phyloP scores from a whole-genome alignment of 2,329 filamentous ascomycete genomes.

The Dactylella cylindrospora region DNA sequence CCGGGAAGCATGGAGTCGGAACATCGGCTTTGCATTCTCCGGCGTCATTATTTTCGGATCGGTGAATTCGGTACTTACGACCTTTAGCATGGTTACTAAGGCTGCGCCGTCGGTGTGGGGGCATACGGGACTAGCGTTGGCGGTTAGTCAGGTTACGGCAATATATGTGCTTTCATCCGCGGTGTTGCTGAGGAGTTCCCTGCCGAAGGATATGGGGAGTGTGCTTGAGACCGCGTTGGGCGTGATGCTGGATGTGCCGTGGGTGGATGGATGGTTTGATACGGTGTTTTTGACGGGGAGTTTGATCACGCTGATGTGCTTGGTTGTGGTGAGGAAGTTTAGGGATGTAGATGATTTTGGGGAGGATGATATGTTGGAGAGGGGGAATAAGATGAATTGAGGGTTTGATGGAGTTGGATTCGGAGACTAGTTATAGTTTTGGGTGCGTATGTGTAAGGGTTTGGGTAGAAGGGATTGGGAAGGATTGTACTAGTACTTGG shows the following conservation, averaged over 20 bases:
- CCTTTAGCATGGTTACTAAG: slow-evolving; percentile 75
- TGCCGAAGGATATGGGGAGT: slow-evolving; percentile 74
- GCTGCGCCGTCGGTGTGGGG: slow-evolving; percentile 62
- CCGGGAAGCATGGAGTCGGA: slow-evolving; percentile 77
- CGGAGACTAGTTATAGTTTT: neutral
- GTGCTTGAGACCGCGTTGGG: slow-evolving; percentile 76
- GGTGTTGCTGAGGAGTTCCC: slow-evolving; percentile 72
- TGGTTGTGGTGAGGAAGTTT: slow-evolving; percentile 23
- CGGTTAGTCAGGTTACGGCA: slow-evolving; percentile 77
- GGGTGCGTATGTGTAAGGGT: no score
- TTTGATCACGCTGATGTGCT: slow-evolving; percentile 26
- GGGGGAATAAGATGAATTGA: slow-evolving; percentile 41
- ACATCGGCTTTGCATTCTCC: slow-evolving; percentile 79
- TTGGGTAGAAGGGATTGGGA: no score
- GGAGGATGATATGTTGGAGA: slow-evolving; percentile 38
- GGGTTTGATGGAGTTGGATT: neutral
- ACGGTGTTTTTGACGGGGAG: slow-evolving; percentile 68
- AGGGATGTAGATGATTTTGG: slow-evolving; percentile 19
- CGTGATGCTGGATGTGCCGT: slow-evolving; percentile 70
- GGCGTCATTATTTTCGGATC: slow-evolving; percentile 80
- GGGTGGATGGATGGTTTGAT: slow-evolving; percentile 84
- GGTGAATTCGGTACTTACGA: slow-evolving; percentile 81
- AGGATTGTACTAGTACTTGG: no score
- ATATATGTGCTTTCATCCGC: slow-evolving; percentile 83
- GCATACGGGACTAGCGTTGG: slow-evolving; percentile 67